Evolutionary conservation across 1,284 basidiomycete species (phyloP).

Genomic region (Fomitiporia mediterranea): DNA sequence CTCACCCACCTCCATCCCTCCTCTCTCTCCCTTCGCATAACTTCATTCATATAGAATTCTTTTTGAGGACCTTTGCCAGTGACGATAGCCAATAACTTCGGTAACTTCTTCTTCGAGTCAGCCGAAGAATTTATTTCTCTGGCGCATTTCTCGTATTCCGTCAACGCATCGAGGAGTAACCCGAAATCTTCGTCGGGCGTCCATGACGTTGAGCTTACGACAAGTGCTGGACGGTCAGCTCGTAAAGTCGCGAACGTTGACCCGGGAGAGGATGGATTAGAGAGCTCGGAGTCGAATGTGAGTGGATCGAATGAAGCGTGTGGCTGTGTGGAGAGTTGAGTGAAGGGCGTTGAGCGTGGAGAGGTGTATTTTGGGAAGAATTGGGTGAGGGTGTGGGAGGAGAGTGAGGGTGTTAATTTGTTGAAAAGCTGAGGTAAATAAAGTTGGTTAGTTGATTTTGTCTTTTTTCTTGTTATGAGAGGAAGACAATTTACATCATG

Average conservation of each 20-base stretch:
- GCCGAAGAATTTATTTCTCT: constrained; percentile 29
- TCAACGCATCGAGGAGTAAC: constrained; percentile 73
- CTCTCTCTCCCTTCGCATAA: constrained; percentile 47
- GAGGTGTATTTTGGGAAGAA: constrained; percentile 40
- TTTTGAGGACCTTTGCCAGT: constrained; percentile 90
- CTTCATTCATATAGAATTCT: constrained; percentile 65
- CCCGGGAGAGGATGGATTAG: constrained; percentile 21
- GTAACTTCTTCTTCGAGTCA: constrained; percentile 38
- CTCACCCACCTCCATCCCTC: constrained; percentile 76
- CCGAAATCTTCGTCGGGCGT: constrained; percentile 96
- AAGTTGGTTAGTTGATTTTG: constrained; percentile 26
- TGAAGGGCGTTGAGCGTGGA: constrained; percentile 66
- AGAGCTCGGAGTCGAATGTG: constrained; percentile 10
- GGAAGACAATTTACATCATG: constrained; percentile 56
- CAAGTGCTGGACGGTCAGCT: constrained; percentile 73
- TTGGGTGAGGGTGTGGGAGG: constrained; percentile 28
- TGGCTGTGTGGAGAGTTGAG: constrained; percentile 29
- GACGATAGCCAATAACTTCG: constrained; percentile 78
- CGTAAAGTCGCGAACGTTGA: constrained; percentile 39
- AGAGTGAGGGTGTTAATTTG: constrained; percentile 40
- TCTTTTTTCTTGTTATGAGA: not conserved
- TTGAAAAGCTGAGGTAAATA: constrained; percentile 47
- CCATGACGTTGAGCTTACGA: constrained; percentile 96
- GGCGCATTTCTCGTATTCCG: constrained; percentile 63
- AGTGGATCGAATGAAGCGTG: not conserved